phyloP scores from a whole-genome alignment of 306 rosid genomes.

The Dryas drummondii region DNA sequence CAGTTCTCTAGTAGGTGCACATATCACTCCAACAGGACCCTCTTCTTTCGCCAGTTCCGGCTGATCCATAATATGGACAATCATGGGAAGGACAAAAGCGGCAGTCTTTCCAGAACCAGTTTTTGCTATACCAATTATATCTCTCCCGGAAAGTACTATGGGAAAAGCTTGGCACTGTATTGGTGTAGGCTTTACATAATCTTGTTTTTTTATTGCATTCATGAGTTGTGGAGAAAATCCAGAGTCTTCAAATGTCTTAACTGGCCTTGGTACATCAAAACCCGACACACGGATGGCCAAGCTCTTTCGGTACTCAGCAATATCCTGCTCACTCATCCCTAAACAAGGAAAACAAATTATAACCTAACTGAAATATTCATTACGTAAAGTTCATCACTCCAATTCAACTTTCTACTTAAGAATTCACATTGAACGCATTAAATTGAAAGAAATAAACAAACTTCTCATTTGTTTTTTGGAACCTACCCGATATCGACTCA shows the following conservation, averaged over 20 bases:
- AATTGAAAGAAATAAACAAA: background rate
- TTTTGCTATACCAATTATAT: constrained; percentile 92
- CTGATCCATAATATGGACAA: constrained; percentile 95
- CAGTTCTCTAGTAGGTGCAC: constrained; percentile 96
- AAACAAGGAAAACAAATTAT: constrained; percentile 17
- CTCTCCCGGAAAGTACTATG: constrained; percentile 83
- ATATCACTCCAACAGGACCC: constrained; percentile 97
- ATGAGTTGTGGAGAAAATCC: constrained; percentile 78
- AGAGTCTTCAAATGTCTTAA: constrained; percentile 79
- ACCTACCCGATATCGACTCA: constrained; percentile 75
- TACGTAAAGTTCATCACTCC: background rate
- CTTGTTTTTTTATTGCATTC: constrained; percentile 87
- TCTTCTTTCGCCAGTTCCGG: constrained; percentile 96
- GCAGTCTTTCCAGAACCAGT: constrained; percentile 99
- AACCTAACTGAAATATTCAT: background rate
- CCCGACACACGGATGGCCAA: constrained; percentile 91
- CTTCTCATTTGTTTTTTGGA: background rate
- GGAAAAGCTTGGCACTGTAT: constrained; percentile 96
- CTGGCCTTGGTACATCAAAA: constrained; percentile 85
- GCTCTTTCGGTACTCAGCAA: constrained; percentile 68
- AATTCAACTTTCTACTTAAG: background rate
- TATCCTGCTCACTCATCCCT: constrained; percentile 94
- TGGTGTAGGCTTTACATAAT: constrained; percentile 84
- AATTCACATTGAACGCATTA: background rate
- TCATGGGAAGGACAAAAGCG: constrained; percentile 97